Percentiles rank a stretch among this genome's conserved stretches.
These are phyloP conservation scores for Marchantia polymorpha DNA, from an alignment of 225 moss, liverwort and hornwort species.

Conservation along the genomic window DNA sequence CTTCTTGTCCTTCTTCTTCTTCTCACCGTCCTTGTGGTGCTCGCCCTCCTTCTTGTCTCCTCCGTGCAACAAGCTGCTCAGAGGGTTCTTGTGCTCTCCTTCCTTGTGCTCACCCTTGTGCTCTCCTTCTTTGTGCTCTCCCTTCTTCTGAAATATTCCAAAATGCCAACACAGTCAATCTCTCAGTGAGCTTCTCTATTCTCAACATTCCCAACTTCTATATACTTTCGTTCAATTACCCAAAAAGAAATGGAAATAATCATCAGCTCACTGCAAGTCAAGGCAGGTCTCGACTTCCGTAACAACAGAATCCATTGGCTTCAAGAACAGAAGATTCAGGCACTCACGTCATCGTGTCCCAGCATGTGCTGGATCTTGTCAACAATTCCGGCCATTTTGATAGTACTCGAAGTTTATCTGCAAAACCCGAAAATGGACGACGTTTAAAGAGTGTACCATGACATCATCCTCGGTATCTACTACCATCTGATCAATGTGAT, in stretches of 20 bases:
- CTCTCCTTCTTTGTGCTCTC: not conserved
- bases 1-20: not conserved
- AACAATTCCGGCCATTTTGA: not conserved
- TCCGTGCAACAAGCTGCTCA: not conserved
- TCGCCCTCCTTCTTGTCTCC: not conserved
- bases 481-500: too few relatives aligned
- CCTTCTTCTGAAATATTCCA: not conserved
- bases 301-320: not conserved
- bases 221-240: not conserved
- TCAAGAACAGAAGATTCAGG: not conserved
- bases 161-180: not conserved
- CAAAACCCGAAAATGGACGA: too few relatives aligned
- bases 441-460: too few relatives aligned
- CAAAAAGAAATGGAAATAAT: not conserved
- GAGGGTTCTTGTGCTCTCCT: conserved; percentile 8
- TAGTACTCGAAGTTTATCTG: not conserved
- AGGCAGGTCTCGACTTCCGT: not conserved
- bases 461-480: too few relatives aligned
- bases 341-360: not conserved
- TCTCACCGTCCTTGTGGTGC: not conserved
- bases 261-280: not conserved
- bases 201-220: not conserved
- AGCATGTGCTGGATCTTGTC: not conserved
- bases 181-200: not conserved
- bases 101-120: not conserved